Evolutionary conservation across 345 rosid genomes (phyloP).

Genomic region (Citrus inodora): DNA sequence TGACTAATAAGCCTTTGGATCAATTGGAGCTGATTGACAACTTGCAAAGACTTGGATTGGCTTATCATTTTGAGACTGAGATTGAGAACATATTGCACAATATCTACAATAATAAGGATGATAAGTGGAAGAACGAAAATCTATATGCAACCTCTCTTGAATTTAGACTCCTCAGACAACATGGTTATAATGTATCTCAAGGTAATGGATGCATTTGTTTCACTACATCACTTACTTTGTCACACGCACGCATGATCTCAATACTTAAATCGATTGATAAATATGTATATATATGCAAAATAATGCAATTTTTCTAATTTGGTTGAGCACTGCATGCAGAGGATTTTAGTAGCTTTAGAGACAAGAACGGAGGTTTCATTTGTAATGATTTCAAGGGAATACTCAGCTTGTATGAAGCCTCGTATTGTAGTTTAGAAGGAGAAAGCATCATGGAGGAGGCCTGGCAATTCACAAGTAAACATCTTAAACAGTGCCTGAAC

Average conservation of each 20-base stretch:
- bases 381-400: conserved; percentile 8
- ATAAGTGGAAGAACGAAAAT: not conserved
- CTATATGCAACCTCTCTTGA: not conserved
- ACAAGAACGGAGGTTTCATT: not conserved
- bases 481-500: not conserved
- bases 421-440: not conserved
- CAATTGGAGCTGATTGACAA: conserved; percentile 7
- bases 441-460: conserved; percentile 17
- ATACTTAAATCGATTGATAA: too few relatives aligned
- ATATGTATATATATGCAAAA: too few relatives aligned
- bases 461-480: not conserved
- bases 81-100: not conserved
- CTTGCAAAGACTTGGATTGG: conserved; percentile 18
- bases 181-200: not conserved
- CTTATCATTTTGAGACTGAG: conserved; percentile 8
- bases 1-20: not conserved
- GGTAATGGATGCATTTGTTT: not conserved
- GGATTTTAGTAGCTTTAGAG: conserved; percentile 1
- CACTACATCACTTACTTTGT: too few relatives aligned
- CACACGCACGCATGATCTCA: too few relatives aligned
- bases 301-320: not conserved
- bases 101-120: not conserved
- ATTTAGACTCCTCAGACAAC: conserved; percentile 7
- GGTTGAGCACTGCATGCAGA: not conserved
- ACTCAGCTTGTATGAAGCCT: conserved; percentile 17